Evolutionary conservation across 139 green algal genomes (phyloP), one percentile per base, ranked within the genome.

Genomic region (Tetradesmus obliquus): DNA sequence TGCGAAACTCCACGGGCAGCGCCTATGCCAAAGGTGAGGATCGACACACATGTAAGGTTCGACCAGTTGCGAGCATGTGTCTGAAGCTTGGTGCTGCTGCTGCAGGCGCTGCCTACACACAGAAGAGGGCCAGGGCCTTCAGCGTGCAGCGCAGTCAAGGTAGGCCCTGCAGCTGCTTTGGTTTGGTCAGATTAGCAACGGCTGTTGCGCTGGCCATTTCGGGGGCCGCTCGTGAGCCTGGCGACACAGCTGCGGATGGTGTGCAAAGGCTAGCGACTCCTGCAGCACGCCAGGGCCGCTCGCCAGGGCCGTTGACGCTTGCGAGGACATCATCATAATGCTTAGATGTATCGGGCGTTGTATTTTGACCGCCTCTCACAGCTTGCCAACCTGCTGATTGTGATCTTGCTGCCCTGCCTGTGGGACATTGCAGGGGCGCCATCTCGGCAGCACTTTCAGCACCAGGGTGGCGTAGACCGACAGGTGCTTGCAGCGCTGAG

Each of bases 401-500:
- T 76, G 66, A 7, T 9, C 66, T 76, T 76, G 66, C 66, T 76
- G 66, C 66, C 66, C 17, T 76, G 17, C 66, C 17, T 76, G 1
- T 76, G 66, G 60, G 17, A 76, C 66, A 24, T 76, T n/a, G 66
- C 17, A 76, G 66, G 66, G 3, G 66, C 66, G 17, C 66, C 17
- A 17, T 13, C 66, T 76, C 66, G 66, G 3, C 66, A 76, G 66
- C 17, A 6, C 17, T 24, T 24, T 76, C 66, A 76, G 17, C 66
- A 76, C 66, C 66, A 76, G 66, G 66, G 66, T 76, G 15, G 15
- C 66, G 17, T 76, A 24, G 51, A 24, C 19, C n/a, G 82, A 55
- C 57, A 79, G 57, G 32, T 62, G 53, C 58, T 81, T 17, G 85
- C 85, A 89, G 85, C 84, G 12, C 22, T n/a, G 3, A 55, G 84